phyloP scores from a whole-genome alignment of 2,329 filamentous ascomycete species.

The Rhynchosporium secalis region DNA sequence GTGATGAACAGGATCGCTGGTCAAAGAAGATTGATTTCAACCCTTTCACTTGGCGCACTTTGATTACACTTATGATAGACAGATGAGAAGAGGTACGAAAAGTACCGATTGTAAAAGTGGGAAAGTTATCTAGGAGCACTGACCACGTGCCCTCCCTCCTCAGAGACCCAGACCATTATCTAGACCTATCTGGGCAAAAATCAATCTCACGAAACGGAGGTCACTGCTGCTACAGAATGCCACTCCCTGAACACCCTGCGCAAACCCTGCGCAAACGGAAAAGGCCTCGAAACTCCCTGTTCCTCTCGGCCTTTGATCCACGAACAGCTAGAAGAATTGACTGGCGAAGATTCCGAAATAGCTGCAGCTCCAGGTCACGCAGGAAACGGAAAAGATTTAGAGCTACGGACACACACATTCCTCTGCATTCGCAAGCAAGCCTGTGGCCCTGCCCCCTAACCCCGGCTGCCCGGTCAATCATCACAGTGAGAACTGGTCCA shows the following conservation, averaged over 20 bases:
- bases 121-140: too few species aligned
- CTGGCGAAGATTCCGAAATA: constrained; percentile 2
- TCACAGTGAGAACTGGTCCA: neutral
- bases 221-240: too few species aligned
- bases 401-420: constrained; percentile 19
- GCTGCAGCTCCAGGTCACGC: constrained; percentile 17
- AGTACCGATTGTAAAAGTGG: too few species aligned
- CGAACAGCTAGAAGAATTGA: neutral
- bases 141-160: too few species aligned
- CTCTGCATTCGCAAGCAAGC: constrained; percentile 13
- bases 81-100: neutral
- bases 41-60: neutral
- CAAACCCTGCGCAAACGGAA: constrained; percentile 7
- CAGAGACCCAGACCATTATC: neutral
- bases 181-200: neutral
- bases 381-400: constrained; percentile 31
- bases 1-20: neutral
- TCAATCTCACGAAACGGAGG: too few species aligned
- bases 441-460: neutral
- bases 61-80: neutral
- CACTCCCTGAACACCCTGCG: neutral
- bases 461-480: neutral
- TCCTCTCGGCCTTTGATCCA: constrained; percentile 3
- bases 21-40: neutral
- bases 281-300: constrained; percentile 5